Evolutionary conservation across 2,329 filamentous ascomycete genomes (phyloP).

Genomic region (Moelleriella libera): DNA sequence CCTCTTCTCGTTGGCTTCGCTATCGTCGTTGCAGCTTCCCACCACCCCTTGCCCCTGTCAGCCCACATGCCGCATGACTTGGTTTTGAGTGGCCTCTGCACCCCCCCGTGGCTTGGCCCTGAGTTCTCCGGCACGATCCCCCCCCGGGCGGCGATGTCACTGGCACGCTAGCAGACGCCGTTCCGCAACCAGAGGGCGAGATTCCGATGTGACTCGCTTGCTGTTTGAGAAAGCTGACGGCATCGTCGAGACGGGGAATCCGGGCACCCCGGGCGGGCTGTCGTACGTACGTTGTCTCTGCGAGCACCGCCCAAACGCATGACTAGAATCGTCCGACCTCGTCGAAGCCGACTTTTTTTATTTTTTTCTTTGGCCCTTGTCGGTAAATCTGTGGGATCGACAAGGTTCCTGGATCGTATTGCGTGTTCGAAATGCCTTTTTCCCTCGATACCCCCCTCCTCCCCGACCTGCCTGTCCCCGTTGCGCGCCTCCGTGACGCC

Average conservation of each 20-base stretch:
- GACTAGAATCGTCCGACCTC: no score
- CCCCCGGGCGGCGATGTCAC: background rate
- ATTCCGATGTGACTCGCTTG: background rate
- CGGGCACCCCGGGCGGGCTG: background rate
- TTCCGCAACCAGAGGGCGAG: background rate
- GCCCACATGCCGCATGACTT: background rate
- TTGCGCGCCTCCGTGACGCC: slow-evolving; percentile 1
- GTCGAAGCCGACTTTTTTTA: no score
- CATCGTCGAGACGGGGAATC: background rate
- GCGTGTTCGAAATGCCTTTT: background rate
- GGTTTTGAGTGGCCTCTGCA: background rate
- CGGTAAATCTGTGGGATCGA: background rate
- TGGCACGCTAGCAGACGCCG: background rate
- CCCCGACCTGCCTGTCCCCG: background rate
- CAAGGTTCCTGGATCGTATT: slow-evolving; percentile 3
- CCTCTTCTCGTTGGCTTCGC: background rate
- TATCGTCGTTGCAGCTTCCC: no score
- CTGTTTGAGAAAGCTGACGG: background rate
- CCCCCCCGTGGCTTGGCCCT: background rate
- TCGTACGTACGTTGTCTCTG: background rate
- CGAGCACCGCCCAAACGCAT: no score
- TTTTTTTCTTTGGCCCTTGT: background rate
- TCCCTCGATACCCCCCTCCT: background rate
- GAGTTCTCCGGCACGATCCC: background rate
- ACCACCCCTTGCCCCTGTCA: no score